Base-by-base conservation (phyloP, 495 filamentous ascomycete genomes). In the Usnea hakonensis region DNA sequence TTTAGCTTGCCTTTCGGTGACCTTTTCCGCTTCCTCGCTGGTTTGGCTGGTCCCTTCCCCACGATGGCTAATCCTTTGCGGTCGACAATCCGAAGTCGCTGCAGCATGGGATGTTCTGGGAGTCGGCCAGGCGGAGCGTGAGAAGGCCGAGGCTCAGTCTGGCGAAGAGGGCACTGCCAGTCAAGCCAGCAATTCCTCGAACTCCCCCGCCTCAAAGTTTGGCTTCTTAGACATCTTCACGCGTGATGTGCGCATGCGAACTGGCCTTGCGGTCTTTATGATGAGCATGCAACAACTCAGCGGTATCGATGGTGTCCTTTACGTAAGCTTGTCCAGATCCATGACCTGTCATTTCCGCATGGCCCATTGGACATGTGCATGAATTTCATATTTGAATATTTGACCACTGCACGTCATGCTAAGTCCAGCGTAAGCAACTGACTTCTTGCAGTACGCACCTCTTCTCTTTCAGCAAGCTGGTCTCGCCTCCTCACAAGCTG, bases 381-480 rank as follows among this genome's bases (percentile, higher is more conserved):
- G n/a, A 2, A 41, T 41, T 3, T n/a, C 16, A 41, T 14, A 14
- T 17, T 17, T 17, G 17, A 17, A n/a, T 3, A 19, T n/a, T 41
- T 19, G 8, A 14, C 17, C 38, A 17, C 38, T 41, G 16, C 38
- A 1, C 0, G 23, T n/a, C 23, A 26, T 1, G 2, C 28, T 21
- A 5, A 7, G 10, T 23, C 1, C 5, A 48, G 21, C n/a, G 23
- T 11, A 13, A 9, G 1, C 11, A n/a, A 28, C 44, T 48, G 23
- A 48, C 10, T 7, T 60, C 8, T 40, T 59, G 0, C 59, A 82
- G 77, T 84, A 83, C 59, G 81, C 80, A 0, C 81, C 81, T 3
- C 67, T 78, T 1, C 67, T 83, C 21, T 84, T 84, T 58, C 71
- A 76, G 43, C 78, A 81, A 69, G 81, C 81, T 19, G 81, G 81